phyloP scores from a whole-genome alignment of 164 flowering plant species.

The Chimonanthus praecox region DNA sequence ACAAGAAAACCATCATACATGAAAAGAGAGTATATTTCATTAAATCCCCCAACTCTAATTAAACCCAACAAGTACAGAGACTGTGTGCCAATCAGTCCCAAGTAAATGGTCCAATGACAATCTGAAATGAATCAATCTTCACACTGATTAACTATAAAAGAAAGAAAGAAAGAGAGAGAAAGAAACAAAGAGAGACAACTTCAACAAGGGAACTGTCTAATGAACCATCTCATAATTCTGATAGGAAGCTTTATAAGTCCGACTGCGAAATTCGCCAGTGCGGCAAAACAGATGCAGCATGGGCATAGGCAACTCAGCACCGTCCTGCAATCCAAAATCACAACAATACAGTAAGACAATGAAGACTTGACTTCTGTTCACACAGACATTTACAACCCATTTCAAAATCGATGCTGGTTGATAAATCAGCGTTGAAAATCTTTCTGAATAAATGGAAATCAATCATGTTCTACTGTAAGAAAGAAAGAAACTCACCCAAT shows the following conservation, averaged over 20 bases:
- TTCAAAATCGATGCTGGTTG: background rate
- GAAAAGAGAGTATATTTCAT: too few relatives aligned
- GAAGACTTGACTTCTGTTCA: background rate
- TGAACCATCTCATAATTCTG: constrained; percentile 49
- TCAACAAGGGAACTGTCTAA: constrained; percentile 49
- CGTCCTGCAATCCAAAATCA: constrained; percentile 30
- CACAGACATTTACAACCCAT: background rate
- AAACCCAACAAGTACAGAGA: too few relatives aligned
- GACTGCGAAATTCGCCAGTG: constrained; percentile 46
- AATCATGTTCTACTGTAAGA: background rate
- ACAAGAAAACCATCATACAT: too few relatives aligned
- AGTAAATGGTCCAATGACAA: too few relatives aligned
- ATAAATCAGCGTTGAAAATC: background rate
- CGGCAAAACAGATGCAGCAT: constrained; percentile 53
- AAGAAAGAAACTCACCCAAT: constrained; percentile 28
- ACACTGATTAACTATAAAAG: background rate
- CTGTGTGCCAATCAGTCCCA: too few relatives aligned
- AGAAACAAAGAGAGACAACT: background rate
- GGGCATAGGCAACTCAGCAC: constrained; percentile 67
- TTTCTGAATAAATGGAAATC: background rate
- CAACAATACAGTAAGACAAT: background rate
- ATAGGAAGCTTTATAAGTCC: constrained; percentile 53
- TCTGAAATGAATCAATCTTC: background rate
- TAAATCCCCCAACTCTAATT: too few relatives aligned
- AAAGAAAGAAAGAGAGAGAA: background rate